A percentile compares a stretch with the other conserved stretches of the same genome.
Evolutionary conservation across 257 asterid genomes (phyloP).

Genomic region (Henckelia pumila): DNA sequence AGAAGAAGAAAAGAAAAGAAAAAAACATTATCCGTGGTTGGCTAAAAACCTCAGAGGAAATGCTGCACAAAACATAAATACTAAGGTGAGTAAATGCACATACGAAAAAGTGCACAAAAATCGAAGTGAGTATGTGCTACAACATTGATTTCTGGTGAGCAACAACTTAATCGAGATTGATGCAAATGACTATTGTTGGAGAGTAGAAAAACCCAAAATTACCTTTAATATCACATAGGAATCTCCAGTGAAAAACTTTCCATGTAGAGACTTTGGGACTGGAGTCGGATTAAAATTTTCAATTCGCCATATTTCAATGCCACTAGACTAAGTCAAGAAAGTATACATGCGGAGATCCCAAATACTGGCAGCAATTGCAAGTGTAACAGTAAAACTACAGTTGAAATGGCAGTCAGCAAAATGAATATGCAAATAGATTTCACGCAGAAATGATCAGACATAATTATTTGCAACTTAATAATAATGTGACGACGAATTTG

Average conservation of each 20-base stretch:
- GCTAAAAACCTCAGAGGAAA: neutral
- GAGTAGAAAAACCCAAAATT: constrained; percentile 19
- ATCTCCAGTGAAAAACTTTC: constrained; percentile 82
- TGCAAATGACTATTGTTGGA: constrained; percentile 10
- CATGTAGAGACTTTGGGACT: constrained; percentile 65
- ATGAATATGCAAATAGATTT: constrained; percentile 15
- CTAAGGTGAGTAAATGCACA: constrained; percentile 14
- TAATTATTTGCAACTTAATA: constrained; percentile 4
- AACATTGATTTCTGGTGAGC: constrained; percentile 2
- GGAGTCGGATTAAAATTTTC: constrained; percentile 75
- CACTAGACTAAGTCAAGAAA: constrained; percentile 73
- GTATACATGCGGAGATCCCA: constrained; percentile 24
- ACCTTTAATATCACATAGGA: constrained; percentile 89
- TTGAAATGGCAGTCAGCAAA: neutral
- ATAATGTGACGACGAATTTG: neutral
- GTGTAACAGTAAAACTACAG: neutral
- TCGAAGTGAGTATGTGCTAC: neutral
- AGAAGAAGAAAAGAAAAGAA: neutral
- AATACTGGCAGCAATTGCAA: constrained; percentile 14
- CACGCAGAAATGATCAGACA: constrained; percentile 13
- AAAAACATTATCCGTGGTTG: constrained; percentile 11
- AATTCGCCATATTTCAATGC: constrained; percentile 91
- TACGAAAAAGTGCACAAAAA: constrained; percentile 12
- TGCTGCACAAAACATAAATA: neutral
- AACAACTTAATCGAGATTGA: constrained; percentile 1